Conservation (phyloP, 306 rosid genomes). For the Begonia fuchsioides region DNA sequence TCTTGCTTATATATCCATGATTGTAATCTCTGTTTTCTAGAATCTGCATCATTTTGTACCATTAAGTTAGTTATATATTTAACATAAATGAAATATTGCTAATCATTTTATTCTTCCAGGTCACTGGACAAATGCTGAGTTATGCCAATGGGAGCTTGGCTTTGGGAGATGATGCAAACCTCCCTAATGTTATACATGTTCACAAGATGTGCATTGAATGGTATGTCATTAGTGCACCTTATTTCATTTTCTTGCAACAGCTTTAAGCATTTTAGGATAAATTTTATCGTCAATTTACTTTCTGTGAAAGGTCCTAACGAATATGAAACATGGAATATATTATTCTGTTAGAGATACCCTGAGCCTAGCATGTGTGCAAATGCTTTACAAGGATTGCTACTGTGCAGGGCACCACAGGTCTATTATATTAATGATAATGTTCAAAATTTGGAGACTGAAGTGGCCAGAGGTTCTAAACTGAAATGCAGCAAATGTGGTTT, state of each 20-base stretch:
- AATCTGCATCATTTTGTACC: too few relatives aligned
- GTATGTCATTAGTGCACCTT: constrained; percentile 22
- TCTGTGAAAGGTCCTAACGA: too few relatives aligned
- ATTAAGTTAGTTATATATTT: too few relatives aligned
- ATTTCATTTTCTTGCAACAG: neutral
- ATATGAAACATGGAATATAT: too few relatives aligned
- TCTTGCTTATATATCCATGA: neutral
- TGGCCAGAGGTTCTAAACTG: constrained; percentile 77
- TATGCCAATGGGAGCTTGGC: constrained; percentile 46
- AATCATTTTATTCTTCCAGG: constrained; percentile 18
- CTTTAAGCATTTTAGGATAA: too few relatives aligned
- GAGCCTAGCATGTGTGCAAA: neutral
- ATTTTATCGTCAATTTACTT: too few relatives aligned
- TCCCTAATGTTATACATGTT: constrained; percentile 53
- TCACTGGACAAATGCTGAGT: constrained; percentile 64
- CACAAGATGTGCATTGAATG: constrained; percentile 67
- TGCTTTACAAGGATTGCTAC: neutral
- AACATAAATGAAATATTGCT: too few relatives aligned
- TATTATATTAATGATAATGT: constrained; percentile 41
- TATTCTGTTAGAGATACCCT: too few relatives aligned
- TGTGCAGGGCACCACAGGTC: constrained; percentile 82
- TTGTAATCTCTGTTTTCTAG: neutral
- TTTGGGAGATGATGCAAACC: constrained; percentile 38
- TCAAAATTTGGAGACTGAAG: constrained; percentile 63
- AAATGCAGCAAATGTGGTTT: constrained; percentile 66